Evolutionary conservation across 1,284 basidiomycete genomes (phyloP).

Genomic region (Boletellus deceptivus): DNA sequence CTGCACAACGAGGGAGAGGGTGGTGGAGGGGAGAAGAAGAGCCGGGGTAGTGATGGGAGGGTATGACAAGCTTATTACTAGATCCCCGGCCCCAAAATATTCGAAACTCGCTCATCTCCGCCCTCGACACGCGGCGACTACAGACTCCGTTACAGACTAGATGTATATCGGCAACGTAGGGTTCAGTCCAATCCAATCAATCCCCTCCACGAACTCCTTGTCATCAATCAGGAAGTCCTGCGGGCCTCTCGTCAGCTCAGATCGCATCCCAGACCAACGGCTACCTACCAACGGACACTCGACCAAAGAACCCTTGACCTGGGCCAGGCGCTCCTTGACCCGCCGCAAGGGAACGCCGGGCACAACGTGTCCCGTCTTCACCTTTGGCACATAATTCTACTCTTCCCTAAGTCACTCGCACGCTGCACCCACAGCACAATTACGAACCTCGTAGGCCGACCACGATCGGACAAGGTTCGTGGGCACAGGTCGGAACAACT

Average conservation of each 20-base stretch:
- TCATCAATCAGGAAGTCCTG: constrained; percentile 84
- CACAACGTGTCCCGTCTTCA: constrained; percentile 80
- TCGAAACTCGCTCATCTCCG: constrained; percentile 15
- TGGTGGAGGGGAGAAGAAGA: not conserved
- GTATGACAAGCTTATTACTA: constrained; percentile 8
- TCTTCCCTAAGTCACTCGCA: constrained; percentile 6
- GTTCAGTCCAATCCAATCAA: constrained; percentile 72
- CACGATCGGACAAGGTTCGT: constrained; percentile 77
- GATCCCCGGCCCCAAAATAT: not conserved
- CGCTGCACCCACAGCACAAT: constrained; percentile 22
- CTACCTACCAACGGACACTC: constrained; percentile 65
- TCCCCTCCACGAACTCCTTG: constrained; percentile 64
- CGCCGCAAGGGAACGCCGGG: constrained; percentile 60
- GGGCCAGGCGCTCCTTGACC: constrained; percentile 70
- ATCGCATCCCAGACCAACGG: constrained; percentile 4
- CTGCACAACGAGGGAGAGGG: constrained; percentile 4
- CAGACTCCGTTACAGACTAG: constrained; percentile 27
- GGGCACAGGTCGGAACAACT: constrained; percentile 82
- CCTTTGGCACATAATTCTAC: constrained; percentile 69
- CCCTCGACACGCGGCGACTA: not conserved
- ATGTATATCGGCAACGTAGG: constrained; percentile 78
- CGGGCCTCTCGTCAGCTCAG: constrained; percentile 10
- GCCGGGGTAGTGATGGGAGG: not conserved
- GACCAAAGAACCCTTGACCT: constrained; percentile 72
- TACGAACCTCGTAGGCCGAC: constrained; percentile 69